phyloP scores from a whole-genome alignment of 495 filamentous ascomycete species.

The Parathielavia hyrcaniae region DNA sequence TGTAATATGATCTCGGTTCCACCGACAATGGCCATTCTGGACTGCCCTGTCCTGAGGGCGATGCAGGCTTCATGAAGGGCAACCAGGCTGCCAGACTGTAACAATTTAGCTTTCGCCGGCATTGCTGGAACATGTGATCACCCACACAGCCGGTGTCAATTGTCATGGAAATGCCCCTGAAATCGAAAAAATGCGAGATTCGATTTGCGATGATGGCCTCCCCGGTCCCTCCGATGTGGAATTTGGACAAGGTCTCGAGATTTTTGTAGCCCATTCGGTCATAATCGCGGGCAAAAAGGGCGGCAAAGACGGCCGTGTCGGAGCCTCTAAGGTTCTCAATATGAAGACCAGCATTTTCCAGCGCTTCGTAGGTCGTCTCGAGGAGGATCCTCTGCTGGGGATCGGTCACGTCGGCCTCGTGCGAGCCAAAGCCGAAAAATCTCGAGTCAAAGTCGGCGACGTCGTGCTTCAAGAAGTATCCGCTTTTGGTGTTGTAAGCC shows the following conservation, averaged over 20 bases:
- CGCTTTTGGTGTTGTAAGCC: neutral
- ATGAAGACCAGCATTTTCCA: conserved; percentile 66
- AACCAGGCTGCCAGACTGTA: conserved; percentile 42
- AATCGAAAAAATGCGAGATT: conserved; percentile 46
- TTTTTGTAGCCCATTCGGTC: conserved; percentile 16
- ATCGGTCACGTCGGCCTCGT: conserved; percentile 37
- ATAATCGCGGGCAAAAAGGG: conserved; percentile 27
- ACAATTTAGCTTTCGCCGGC: neutral
- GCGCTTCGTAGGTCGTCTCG: conserved; percentile 69
- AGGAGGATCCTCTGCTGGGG: conserved; percentile 72
- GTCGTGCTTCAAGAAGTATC: neutral
- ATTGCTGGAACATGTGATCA: neutral
- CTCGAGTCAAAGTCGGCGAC: conserved; percentile 6
- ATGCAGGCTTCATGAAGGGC: conserved; percentile 45
- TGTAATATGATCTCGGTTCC: conserved; percentile 29
- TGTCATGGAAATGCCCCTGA: conserved; percentile 34
- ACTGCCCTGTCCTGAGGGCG: conserved; percentile 26
- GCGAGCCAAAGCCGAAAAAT: neutral
- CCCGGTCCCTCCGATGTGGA: conserved; percentile 37
- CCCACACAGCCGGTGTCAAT: conserved; percentile 49
- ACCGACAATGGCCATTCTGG: conserved; percentile 34
- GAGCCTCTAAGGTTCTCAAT: conserved; percentile 5
- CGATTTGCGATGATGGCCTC: conserved; percentile 43
- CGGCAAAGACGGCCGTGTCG: conserved; percentile 36
- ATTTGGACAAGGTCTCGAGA: conserved; percentile 33